A percentile compares a stretch with the other conserved stretches of the same genome.
Conservation (phyloP, 2,329 filamentous ascomycete genomes). For the Thelonectria blattea region DNA sequence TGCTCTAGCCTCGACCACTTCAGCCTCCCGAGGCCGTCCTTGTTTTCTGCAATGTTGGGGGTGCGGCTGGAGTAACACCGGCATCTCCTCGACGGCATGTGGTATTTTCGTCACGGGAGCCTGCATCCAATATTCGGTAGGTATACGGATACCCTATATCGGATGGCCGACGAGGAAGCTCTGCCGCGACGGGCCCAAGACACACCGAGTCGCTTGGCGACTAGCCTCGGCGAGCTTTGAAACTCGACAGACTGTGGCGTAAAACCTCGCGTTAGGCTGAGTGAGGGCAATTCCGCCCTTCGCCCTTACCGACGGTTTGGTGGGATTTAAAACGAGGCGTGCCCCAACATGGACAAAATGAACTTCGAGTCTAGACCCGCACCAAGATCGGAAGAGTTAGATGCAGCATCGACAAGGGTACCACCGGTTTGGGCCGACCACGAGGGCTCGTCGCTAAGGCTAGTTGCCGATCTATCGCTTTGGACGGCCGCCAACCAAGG, state of each 20-base stretch:
- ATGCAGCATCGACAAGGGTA: slow-evolving; percentile 34
- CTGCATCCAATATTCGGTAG: not conserved
- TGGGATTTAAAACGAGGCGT: slow-evolving; percentile 5
- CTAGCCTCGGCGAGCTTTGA: slow-evolving; percentile 7
- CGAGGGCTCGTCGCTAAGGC: slow-evolving; percentile 32
- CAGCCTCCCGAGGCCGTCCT: not conserved
- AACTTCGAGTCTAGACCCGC: slow-evolving; percentile 30
- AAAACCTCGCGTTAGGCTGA: slow-evolving; percentile 16
- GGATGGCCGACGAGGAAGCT: not conserved
- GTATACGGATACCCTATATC: not conserved
- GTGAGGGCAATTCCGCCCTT: slow-evolving; percentile 18
- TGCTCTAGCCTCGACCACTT: not conserved
- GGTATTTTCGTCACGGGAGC: not conserved
- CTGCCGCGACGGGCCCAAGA: not conserved
- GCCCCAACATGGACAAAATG: slow-evolving; percentile 10
- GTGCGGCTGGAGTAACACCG: slow-evolving; percentile 1
- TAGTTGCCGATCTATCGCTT: slow-evolving; percentile 38
- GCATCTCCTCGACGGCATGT: not conserved
- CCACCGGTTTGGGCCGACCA: slow-evolving; percentile 37
- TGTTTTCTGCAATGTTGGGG: not conserved
- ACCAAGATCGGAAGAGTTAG: slow-evolving; percentile 38
- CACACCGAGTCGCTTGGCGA: slow-evolving; percentile 1
- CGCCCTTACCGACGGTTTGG: slow-evolving; percentile 12
- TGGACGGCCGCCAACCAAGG: slow-evolving; percentile 10
- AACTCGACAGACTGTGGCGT: slow-evolving; percentile 17